Percentiles rank a stretch among this genome's conserved stretches.
These are phyloP conservation scores for Ambrosiella xylebori DNA, from an alignment of 2,329 filamentous ascomycete genomes.

Conservation along the genomic window DNA sequence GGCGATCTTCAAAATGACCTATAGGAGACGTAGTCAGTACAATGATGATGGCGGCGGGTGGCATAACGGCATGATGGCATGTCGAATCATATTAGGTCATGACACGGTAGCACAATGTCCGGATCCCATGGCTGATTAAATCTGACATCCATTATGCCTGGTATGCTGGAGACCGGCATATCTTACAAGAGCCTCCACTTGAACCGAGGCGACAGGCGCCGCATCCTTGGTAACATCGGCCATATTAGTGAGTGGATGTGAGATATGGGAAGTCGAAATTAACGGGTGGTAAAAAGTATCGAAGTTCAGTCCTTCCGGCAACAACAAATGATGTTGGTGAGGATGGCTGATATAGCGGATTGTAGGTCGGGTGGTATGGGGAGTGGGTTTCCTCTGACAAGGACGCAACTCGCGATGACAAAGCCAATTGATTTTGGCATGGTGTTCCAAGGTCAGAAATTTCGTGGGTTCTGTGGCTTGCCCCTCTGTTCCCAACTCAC, in stretches of 20 bases:
- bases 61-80: neutral
- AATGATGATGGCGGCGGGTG: neutral
- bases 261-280: slow-evolving; percentile 2
- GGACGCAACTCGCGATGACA: slow-evolving; percentile 9
- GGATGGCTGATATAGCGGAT: too few species aligned
- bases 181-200: slow-evolving; percentile 84
- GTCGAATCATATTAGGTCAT: too few species aligned
- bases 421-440: slow-evolving; percentile 9
- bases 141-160: neutral
- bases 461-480: slow-evolving; percentile 12
- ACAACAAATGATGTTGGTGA: too few species aligned
- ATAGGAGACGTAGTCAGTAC: slow-evolving; percentile 7
- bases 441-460: slow-evolving; percentile 12
- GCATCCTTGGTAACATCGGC: slow-evolving; percentile 42
- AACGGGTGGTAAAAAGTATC: neutral
- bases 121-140: neutral
- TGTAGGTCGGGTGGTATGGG: neutral
- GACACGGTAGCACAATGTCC: too few species aligned
- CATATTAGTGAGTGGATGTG: slow-evolving; percentile 24
- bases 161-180: slow-evolving; percentile 12
- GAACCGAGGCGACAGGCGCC: slow-evolving; percentile 63
- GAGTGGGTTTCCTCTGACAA: slow-evolving; percentile 2
- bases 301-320: neutral
- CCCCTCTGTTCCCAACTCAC: slow-evolving; percentile 11
- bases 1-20: slow-evolving; percentile 96